Percentiles rank a stretch among this genome's conserved stretches.
These are phyloP conservation scores for Trichophyton benhamiae DNA, from an alignment of 2,329 filamentous ascomycete genomes.

Conservation along the genomic window DNA sequence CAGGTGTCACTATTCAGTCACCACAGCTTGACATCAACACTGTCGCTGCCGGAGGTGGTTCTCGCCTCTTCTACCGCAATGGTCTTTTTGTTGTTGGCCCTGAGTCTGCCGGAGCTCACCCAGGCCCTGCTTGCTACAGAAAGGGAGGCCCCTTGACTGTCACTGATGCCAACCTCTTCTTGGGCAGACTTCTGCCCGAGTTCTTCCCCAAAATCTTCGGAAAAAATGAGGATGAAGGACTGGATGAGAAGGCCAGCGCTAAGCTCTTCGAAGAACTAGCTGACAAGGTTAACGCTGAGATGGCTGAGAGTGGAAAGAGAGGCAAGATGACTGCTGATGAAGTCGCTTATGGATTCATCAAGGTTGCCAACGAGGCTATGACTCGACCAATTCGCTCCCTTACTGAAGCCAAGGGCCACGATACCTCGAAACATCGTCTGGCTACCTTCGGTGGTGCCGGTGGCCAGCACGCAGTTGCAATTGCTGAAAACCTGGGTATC, in stretches of 20 bases:
- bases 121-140: conserved; percentile 79
- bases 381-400: conserved; percentile 76
- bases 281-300: conserved; percentile 61
- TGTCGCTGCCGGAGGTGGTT: conserved; percentile 76
- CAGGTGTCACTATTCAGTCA: conserved; percentile 77
- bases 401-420: conserved; percentile 79
- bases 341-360: conserved; percentile 78
- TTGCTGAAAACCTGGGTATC: conserved; percentile 70
- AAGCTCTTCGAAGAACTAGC: conserved; percentile 61
- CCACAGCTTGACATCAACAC: conserved; percentile 87
- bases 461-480: conserved; percentile 83
- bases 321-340: conserved; percentile 61
- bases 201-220: conserved; percentile 94
- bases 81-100: conserved; percentile 82
- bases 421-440: conserved; percentile 71
- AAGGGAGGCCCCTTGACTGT: conserved; percentile 83
- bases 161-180: conserved; percentile 82
- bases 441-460: conserved; percentile 84
- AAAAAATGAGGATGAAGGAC: conserved; percentile 62
- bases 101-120: conserved; percentile 77
- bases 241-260: conserved; percentile 61
- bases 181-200: conserved; percentile 70
- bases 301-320: conserved; percentile 40
- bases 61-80: conserved; percentile 47
- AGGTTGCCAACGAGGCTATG: conserved; percentile 86